These are phyloP conservation scores for Hymenoscyphus linearis DNA, from an alignment of 2,329 filamentous ascomycete genomes.

Conservation along the genomic window DNA sequence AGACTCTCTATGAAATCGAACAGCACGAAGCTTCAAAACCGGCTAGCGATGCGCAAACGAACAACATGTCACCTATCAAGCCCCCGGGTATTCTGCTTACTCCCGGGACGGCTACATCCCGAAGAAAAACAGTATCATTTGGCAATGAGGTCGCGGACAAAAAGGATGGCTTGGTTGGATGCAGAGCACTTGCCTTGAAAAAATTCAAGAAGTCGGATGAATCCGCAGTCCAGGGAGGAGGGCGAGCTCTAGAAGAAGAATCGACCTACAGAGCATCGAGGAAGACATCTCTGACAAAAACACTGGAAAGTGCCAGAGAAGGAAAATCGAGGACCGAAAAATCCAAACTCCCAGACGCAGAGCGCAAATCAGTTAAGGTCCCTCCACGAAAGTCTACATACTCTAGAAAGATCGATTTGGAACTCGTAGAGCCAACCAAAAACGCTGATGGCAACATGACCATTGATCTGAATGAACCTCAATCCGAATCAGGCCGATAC, in stretches of 20 bases:
- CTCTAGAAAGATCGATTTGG: slow-evolving; percentile 14
- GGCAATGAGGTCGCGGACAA: slow-evolving; percentile 45
- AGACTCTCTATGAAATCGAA: slow-evolving; percentile 28
- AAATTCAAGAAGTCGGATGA: slow-evolving; percentile 29
- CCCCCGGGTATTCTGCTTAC: slow-evolving; percentile 54
- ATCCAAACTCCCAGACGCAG: not conserved
- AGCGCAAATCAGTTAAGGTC: not conserved
- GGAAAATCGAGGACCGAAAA: slow-evolving; percentile 17
- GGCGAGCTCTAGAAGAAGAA: slow-evolving; percentile 13
- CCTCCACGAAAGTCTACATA: not conserved
- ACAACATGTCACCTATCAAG: slow-evolving; percentile 31
- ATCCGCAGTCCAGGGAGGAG: slow-evolving; percentile 29
- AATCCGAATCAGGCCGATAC: slow-evolving; percentile 69
- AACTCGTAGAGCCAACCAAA: slow-evolving; percentile 27
- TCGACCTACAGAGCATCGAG: not conserved
- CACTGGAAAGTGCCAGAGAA: slow-evolving; percentile 41
- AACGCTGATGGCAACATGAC: slow-evolving; percentile 56
- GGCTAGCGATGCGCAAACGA: slow-evolving; percentile 11
- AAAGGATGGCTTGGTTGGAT: slow-evolving; percentile 9
- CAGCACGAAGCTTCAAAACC: slow-evolving; percentile 23
- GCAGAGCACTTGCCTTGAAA: slow-evolving; percentile 1
- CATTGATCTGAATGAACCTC: slow-evolving; percentile 66
- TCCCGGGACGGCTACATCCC: slow-evolving; percentile 54
- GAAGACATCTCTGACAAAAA: slow-evolving; percentile 40
- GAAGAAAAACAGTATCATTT: slow-evolving; percentile 62